Evolutionary conservation across 306 rosid genomes (phyloP), one percentile per base, ranked within the genome.

Genomic region (Prinsepia uniflora): DNA sequence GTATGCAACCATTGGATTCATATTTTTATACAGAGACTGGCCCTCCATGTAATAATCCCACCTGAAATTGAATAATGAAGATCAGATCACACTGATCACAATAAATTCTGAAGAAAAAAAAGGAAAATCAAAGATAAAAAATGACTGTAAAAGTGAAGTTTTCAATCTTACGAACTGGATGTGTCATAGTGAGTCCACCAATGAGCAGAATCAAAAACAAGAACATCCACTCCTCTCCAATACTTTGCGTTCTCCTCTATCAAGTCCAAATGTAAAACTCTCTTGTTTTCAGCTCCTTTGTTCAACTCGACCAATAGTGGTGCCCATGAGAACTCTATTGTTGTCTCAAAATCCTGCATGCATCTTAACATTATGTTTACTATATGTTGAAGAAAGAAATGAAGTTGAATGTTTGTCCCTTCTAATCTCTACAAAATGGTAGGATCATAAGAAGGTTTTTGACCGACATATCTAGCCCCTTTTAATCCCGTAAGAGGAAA

Each of bases 111-210:
- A n/a, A 30, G n/a, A n/a, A 63, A 52, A 47, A 36, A 18, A 39
- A 24, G 18, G 46, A 50, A 58, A 5, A 46, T 6, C 41, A 72
- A 67, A 62, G 56, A 60, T 50, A 52, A 49, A 64, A 63, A 30
- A 58, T 50, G 56, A 60, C 34, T 9, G 66, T 53, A 71, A 79
- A 76, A 30, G 36, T 30, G 36, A 30, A 30, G 1, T 24, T 24
- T 24, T 67, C 20, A 55, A 52, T 54, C 93, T 92, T 91, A 94
- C 99, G 99, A 83, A 74, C 87, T 81, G 50, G 81, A 61, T 81
- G 83, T 72, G 71, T 85, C 95, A 40, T 95, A 89, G 80, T 94
- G 99, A 86, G 99, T 90, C 99, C 97, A 94, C 99, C 99, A 91
- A 80, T 94, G 97, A 22, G 98, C 98, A 57, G 98, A 94, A 85